Conservation (phyloP, 768 basidiomycete species). For the Dioszegia aurantiaca region DNA sequence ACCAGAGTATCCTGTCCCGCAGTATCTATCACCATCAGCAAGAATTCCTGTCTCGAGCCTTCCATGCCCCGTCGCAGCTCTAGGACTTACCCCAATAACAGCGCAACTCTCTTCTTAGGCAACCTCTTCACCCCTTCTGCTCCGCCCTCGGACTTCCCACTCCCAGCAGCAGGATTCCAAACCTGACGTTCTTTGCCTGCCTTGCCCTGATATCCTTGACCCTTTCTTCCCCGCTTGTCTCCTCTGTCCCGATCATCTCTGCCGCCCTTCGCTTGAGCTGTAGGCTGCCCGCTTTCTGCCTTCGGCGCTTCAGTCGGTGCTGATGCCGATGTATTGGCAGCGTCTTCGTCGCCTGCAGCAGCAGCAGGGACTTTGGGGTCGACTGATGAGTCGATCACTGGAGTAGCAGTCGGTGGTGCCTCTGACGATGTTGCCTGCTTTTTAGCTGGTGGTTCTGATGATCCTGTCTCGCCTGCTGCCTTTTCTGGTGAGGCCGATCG, state of each 20-base stretch:
- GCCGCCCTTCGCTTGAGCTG: background rate
- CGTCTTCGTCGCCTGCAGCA: background rate
- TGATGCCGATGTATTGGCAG: background rate
- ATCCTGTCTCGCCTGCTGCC: background rate
- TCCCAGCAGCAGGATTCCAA: constrained; percentile 7
- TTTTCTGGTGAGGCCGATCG: background rate
- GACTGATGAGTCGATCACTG: too few species aligned
- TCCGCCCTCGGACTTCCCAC: background rate
- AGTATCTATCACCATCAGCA: constrained; percentile 26
- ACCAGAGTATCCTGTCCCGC: constrained; percentile 84
- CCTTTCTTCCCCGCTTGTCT: background rate
- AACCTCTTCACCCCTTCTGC: constrained; percentile 24
- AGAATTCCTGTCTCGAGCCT: too few species aligned
- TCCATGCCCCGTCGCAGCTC: too few species aligned
- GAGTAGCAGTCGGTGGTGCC: too few species aligned
- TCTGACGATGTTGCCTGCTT: constrained; percentile 1
- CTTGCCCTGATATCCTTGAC: background rate
- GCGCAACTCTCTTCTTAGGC: constrained; percentile 39
- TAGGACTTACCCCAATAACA: constrained; percentile 32
- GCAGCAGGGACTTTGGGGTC: background rate
- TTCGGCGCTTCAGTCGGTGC: background rate
- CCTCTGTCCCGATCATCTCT: background rate
- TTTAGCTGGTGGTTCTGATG: constrained; percentile 2
- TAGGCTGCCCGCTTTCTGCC: background rate
- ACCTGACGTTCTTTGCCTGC: background rate